Evolutionary conservation across 306 rosid species (phyloP), one percentile per base, ranked within the genome.

Genomic region (Pueraria montana): DNA sequence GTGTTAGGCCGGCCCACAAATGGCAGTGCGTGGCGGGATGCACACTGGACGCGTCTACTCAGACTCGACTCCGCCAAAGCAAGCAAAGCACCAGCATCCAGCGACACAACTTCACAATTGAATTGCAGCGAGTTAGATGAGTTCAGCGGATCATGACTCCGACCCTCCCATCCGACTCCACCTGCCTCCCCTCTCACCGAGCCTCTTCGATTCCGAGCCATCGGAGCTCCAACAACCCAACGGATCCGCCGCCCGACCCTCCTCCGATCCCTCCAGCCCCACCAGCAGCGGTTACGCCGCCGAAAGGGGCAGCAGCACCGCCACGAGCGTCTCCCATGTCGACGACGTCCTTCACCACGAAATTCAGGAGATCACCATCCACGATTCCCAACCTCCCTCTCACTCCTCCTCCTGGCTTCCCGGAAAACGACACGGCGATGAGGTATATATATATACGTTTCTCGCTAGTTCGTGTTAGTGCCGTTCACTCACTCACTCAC

Each of bases 221-320:
- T 64, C 78, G 24, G 36, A 72, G 8, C 62, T 20, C 58, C 90
- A 48, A 43, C 87, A 64, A 45, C 73, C 72, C 17, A 86, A 87
- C 79, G 97, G 87, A 75, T 88, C 90, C 56, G 67, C 71, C 66
- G 30, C n/a, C 36, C 50, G 20, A 75, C 81, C 66, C 24, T 80
- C 55, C 61, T 84, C 81, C 13, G 78, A 84, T 1, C 95, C 89
- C 11, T 76, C 90, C 23, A 91, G 92, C 81, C 95, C 97, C 11
- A 90, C 92, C 81, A 94, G 98, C 77, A 94, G 92, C 70, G 96
- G 93, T 34, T 92, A 91, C 73, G 96, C 92, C 5, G 94, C 91
- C 18, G 98, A 89, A 64, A 87, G 97, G 20, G 97, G 98, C 30
- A 92, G 91, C 61, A 91, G 84, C 80, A 80, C 88, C 78, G 90